Evolutionary conservation across 164 flowering plant species (phyloP), one percentile per base, ranked within the genome.

Genomic region (Vitis rotundifolia): DNA sequence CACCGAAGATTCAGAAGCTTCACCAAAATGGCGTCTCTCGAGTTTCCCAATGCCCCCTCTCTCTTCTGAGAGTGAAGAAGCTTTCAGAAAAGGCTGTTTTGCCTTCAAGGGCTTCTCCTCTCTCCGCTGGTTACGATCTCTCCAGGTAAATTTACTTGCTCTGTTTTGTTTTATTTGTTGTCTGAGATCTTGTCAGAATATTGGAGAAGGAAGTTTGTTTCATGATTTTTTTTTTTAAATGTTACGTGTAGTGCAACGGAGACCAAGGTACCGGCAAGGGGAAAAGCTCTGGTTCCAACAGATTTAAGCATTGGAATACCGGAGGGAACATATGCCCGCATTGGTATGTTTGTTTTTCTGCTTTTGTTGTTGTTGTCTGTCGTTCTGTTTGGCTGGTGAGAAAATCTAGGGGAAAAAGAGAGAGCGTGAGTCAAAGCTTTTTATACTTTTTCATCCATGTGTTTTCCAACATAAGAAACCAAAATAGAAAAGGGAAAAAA

Each of bases 301-400:
- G 96, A 90, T 83, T 68, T 92, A 54, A 87, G 91, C 83, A 87
- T 91, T 11, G 83, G 84, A 0, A 77, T 94, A 12, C 90, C 98
- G 1, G 85, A 84, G 66, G 97, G 91, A 59, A 87, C 96, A 0
- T 94, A 94, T 55, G 97, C 91, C 59, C 90, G 96, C 2, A 76
- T 94, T n/a, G 97, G 94, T 89, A 81, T 31, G 44, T 6, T 31
- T 31, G 3, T 31, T 31, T 31, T 31, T 6, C 5, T 31, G 44
- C 1, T 4, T 31, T 31, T 31, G 44, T 31, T 0, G 26, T 22
- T 31, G 44, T 31, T 5, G 44, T 31, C 44, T 31, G 44, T 6
- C 0, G 44, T 31, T 31, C 44, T 31, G 44, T 31, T 31, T 31
- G 44, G 44, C 7, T 31, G 44, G 44, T 31, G 44, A 31, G 44